Evolutionary conservation across 192 early-diverging fungal species (phyloP).

Genomic region (Coemansia sp.): DNA sequence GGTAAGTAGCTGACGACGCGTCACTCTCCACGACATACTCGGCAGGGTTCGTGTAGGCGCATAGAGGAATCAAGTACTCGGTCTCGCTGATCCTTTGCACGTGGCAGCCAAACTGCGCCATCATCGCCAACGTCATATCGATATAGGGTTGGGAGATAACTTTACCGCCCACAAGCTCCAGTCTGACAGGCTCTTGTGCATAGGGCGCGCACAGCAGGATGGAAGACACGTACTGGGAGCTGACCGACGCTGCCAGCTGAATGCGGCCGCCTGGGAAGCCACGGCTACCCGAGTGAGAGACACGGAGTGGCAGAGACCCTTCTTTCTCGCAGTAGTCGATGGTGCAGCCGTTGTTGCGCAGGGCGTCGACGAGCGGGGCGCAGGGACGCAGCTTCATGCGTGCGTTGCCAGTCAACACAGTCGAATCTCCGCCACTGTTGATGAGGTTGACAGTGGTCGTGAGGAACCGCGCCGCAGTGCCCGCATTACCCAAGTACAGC

Average conservation of each 20-base stretch:
- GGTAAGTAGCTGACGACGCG: slow-evolving; percentile 96
- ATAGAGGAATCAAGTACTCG: slow-evolving; percentile 79
- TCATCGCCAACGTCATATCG: slow-evolving; percentile 99
- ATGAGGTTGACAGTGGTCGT: slow-evolving; percentile 83
- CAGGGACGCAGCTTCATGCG: slow-evolving; percentile 98
- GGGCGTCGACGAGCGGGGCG: slow-evolving; percentile 81
- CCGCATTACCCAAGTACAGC: slow-evolving; percentile 95
- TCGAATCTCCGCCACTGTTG: slow-evolving; percentile 36
- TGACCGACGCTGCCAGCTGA: slow-evolving; percentile 86
- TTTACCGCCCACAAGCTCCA: slow-evolving; percentile 85
- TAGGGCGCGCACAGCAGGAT: slow-evolving; percentile 96
- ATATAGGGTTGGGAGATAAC: slow-evolving; percentile 98
- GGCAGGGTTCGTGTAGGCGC: slow-evolving; percentile 76
- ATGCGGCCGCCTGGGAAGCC: slow-evolving; percentile 87
- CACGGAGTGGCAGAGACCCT: slow-evolving; percentile 84
- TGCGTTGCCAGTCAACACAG: slow-evolving; percentile 89
- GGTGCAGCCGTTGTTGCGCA: slow-evolving; percentile 75
- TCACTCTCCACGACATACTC: slow-evolving; percentile 93
- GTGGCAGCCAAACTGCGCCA: slow-evolving; percentile 86
- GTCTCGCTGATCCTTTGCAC: slow-evolving; percentile 73
- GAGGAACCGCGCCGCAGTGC: slow-evolving; percentile 94
- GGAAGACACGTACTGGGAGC: slow-evolving; percentile 97
- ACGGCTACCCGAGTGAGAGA: slow-evolving; percentile 61
- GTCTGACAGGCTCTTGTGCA: slow-evolving; percentile 70
- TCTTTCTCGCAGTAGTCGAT: slow-evolving; percentile 75